These are phyloP conservation scores for Porosira glacialis DNA, from an alignment of 352 stramenopile genomes.

Conservation along the genomic window DNA sequence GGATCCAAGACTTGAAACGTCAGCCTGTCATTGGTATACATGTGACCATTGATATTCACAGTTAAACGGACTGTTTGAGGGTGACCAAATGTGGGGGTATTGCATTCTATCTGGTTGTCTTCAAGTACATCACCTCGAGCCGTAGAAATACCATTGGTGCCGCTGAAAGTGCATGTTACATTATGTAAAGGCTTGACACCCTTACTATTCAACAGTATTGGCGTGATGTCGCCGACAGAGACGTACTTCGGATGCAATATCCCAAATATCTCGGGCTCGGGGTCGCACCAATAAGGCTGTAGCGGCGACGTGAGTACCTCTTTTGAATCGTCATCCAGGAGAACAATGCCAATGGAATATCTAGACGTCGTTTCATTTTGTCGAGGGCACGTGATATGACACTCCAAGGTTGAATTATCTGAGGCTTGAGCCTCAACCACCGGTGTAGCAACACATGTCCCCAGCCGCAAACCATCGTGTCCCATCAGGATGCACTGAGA, in stretches of 20 bases:
- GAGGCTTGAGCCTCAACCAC: too few relatives aligned
- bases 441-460: too few relatives aligned
- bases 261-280: slow-evolving; percentile 8
- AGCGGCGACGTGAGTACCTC: too few relatives aligned
- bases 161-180: slow-evolving; percentile 19
- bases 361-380: slow-evolving; percentile 2
- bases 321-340: slow-evolving; percentile 9
- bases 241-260: slow-evolving; percentile 18
- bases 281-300: slow-evolving; percentile 28
- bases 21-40: slow-evolving; percentile 3
- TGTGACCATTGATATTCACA: slow-evolving; percentile 6
- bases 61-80: slow-evolving; percentile 23
- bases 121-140: not conserved
- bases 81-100: slow-evolving; percentile 12
- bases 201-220: slow-evolving; percentile 7
- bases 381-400: slow-evolving; percentile 15
- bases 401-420: slow-evolving; percentile 15
- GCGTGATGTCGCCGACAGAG: slow-evolving; percentile 10
- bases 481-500: too few relatives aligned
- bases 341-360: slow-evolving; percentile 9
- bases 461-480: too few relatives aligned
- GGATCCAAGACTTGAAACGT: slow-evolving; percentile 24
- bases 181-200: not conserved
- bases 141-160: not conserved
- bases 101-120: slow-evolving; percentile 13